Conservation (phyloP, 768 basidiomycete genomes). For the Trichaptum fuscoviolaceum region DNA sequence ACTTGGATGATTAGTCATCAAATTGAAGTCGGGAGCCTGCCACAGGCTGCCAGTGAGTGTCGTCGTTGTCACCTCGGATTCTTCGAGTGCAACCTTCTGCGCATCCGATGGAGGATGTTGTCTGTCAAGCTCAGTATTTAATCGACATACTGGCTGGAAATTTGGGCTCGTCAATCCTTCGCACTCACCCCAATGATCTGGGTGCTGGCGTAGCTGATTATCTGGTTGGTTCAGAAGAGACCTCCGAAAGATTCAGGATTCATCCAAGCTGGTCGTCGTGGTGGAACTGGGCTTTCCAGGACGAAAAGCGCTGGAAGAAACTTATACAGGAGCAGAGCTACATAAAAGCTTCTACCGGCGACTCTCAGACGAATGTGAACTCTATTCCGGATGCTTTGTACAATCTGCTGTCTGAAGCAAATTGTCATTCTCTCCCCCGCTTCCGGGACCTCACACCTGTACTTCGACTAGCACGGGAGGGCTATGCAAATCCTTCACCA, state of each 20-base stretch:
- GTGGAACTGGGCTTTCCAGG: conserved; percentile 32
- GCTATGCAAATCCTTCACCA: background rate
- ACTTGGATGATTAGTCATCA: background rate
- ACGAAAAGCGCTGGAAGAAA: conserved; percentile 19
- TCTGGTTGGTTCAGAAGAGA: background rate
- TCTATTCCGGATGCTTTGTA: conserved; percentile 19
- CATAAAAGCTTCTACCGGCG: conserved; percentile 11
- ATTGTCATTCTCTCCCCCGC: conserved; percentile 16
- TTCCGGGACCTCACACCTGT: conserved; percentile 13
- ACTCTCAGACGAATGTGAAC: conserved; percentile 20
- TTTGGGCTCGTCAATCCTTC: conserved; percentile 27
- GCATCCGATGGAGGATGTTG: background rate
- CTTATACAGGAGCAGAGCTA: conserved; percentile 22
- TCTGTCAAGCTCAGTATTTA: background rate
- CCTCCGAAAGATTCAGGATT: conserved; percentile 8
- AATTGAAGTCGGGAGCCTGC: background rate
- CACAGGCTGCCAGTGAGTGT: too few relatives aligned
- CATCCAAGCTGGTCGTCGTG: conserved; percentile 26
- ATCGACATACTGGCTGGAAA: background rate
- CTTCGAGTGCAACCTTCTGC: too few relatives aligned
- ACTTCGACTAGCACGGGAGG: conserved; percentile 2
- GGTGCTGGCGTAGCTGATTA: conserved; percentile 13
- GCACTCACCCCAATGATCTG: conserved; percentile 44
- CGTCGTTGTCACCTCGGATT: too few relatives aligned
- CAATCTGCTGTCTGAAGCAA: conserved; percentile 22